Percentiles rank a stretch among this genome's conserved stretches.
These are phyloP conservation scores for Trichoderma sp. DNA, from an alignment of 2,329 filamentous ascomycete species.

Conservation along the genomic window DNA sequence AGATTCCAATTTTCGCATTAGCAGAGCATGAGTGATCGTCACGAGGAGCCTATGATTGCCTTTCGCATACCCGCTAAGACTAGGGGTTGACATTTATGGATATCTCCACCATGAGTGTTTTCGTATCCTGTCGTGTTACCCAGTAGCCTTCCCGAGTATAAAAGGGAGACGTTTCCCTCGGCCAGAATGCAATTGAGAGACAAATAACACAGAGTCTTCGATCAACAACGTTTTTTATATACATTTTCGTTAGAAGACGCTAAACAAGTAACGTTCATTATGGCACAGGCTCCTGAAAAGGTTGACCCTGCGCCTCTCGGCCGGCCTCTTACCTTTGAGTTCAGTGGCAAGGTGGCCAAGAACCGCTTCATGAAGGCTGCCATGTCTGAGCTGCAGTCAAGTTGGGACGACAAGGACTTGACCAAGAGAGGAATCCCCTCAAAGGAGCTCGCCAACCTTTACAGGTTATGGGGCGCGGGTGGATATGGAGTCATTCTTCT, in stretches of 20 bases:
- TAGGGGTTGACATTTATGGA: not conserved
- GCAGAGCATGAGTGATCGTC: not conserved
- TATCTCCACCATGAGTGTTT: not conserved
- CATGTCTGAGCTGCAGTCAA: slow-evolving; percentile 64
- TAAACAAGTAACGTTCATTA: not conserved
- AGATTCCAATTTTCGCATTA: not conserved
- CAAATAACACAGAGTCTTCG: not conserved
- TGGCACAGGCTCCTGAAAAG: slow-evolving; percentile 18
- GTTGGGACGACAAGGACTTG: slow-evolving; percentile 55
- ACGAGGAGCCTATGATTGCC: not conserved
- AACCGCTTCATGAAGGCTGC: slow-evolving; percentile 68
- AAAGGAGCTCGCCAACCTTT: slow-evolving; percentile 49
- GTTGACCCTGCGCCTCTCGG: slow-evolving; percentile 34
- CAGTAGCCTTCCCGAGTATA: not conserved
- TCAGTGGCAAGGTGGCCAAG: slow-evolving; percentile 54
- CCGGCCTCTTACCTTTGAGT: slow-evolving; percentile 47
- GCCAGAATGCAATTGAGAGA: not conserved
- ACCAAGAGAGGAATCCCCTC: slow-evolving; percentile 46
- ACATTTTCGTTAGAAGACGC: not conserved
- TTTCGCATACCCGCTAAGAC: not conserved
- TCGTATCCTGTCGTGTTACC: not conserved
- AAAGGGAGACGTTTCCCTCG: not conserved
- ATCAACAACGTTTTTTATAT: not conserved
- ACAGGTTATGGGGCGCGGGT: slow-evolving; percentile 59
- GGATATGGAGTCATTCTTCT: slow-evolving; percentile 56